A percentile compares a stretch with the other conserved stretches of the same genome.
These are phyloP conservation scores for Solanum gracilifrons DNA, from an alignment of 257 asterid genomes.

Conservation along the genomic window DNA sequence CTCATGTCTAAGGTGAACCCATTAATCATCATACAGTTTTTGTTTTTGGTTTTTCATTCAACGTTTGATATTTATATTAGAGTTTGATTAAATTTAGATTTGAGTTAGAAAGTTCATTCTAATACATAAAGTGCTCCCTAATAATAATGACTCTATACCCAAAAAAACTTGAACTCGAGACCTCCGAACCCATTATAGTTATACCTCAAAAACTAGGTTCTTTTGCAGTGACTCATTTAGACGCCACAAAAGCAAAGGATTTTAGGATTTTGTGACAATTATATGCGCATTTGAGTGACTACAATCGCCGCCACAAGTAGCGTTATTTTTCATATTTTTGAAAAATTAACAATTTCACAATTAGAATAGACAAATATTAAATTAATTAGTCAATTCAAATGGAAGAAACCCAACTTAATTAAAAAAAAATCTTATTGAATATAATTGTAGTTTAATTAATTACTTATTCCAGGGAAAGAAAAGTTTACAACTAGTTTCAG, in stretches of 20 bases:
- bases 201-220: neutral
- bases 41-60: no score
- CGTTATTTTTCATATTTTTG: no score
- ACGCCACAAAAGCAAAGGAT: neutral
- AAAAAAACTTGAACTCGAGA: no score
- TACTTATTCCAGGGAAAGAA: neutral
- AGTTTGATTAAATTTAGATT: no score
- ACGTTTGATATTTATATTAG: no score
- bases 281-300: neutral
- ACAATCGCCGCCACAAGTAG: neutral
- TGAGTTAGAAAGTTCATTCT: accelerated
- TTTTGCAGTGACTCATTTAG: neutral
- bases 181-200: neutral
- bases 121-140: accelerated
- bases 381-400: neutral
- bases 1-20: no score
- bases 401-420: neutral
- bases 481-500: neutral
- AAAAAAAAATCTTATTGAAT: neutral
- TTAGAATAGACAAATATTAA: no score
- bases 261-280: no score
- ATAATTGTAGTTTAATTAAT: neutral
- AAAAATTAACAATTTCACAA: neutral
- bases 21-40: no score
- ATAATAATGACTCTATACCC: no score